Conservation (phyloP, 2,329 filamentous ascomycete species). For the Fusarium begoniae region DNA sequence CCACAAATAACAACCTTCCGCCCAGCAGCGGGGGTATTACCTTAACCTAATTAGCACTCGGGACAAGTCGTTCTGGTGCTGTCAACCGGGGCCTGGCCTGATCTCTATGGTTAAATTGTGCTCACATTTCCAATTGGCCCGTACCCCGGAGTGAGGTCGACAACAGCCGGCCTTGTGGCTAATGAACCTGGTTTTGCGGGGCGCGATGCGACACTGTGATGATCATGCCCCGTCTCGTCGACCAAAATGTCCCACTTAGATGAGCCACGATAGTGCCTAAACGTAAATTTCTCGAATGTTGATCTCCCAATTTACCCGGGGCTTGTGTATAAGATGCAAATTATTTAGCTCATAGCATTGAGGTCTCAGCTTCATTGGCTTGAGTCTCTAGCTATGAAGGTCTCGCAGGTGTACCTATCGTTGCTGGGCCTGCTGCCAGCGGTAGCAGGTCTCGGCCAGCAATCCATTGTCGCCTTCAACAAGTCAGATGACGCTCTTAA, state of each 20-base stretch:
- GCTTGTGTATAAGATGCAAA: neutral
- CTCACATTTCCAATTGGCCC: neutral
- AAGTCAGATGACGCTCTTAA: constrained; percentile 16
- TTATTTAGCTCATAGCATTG: neutral
- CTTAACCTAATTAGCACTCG: neutral
- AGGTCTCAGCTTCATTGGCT: neutral
- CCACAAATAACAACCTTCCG: neutral
- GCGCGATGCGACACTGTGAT: constrained; percentile 6
- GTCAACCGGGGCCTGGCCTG: constrained; percentile 1
- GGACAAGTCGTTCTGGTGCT: neutral
- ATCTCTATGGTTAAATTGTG: constrained; percentile 8
- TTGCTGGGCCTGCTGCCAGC: constrained; percentile 13
- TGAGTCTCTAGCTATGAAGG: neutral
- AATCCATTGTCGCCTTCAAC: constrained; percentile 25
- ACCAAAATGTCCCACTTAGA: constrained; percentile 13
- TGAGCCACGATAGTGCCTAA: constrained; percentile 12
- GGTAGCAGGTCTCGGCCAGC: constrained; percentile 15
- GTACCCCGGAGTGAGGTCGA: neutral
- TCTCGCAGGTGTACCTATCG: neutral
- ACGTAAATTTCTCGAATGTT: neutral
- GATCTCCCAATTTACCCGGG: constrained; percentile 8
- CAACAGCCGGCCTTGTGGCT: constrained; percentile 21
- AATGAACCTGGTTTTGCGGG: constrained; percentile 25
- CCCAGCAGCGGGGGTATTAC: constrained; percentile 1
- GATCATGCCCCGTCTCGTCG: constrained; percentile 8